Percentiles rank a stretch among this genome's conserved stretches.
phyloP scores from a whole-genome alignment of 495 filamentous ascomycete species.

The Neurospora sp. region DNA sequence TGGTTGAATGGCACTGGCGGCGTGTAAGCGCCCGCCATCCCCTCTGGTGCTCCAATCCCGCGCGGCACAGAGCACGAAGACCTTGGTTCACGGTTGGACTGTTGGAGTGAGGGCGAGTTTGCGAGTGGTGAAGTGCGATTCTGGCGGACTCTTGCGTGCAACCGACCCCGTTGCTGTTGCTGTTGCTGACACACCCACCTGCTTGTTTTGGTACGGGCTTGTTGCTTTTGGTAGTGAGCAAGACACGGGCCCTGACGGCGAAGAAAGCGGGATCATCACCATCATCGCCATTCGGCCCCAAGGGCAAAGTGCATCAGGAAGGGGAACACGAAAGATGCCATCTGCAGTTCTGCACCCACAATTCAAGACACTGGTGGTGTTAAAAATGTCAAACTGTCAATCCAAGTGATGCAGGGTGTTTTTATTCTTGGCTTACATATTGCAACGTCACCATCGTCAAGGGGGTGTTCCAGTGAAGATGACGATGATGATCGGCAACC shows the following conservation, averaged over 20 bases:
- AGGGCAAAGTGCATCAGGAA: not conserved
- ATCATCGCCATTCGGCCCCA: not conserved
- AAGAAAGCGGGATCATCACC: not conserved
- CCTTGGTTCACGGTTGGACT: not conserved
- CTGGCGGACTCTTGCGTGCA: not conserved
- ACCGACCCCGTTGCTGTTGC: not conserved
- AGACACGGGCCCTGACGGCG: not conserved
- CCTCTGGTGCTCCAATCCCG: not conserved
- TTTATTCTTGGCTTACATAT: not conserved
- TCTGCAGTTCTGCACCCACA: not conserved
- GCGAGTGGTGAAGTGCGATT: not conserved
- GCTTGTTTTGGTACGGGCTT: not conserved
- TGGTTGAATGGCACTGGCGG: not conserved
- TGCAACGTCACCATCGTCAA: not conserved
- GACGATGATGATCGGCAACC: not conserved
- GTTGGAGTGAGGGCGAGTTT: not conserved
- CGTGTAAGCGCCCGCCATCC: not conserved
- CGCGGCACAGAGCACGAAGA: not conserved
- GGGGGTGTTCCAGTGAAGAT: not conserved
- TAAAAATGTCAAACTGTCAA: not conserved
- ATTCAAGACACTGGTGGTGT: not conserved
- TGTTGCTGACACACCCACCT: not conserved
- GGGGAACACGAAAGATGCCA: not conserved
- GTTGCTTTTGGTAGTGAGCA: not conserved
- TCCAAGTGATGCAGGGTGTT: not conserved